Evolutionary conservation across 1,139 yeast genomes (phyloP), one percentile per base, ranked within the genome.

Genomic region (Saccharomyces hybrid): DNA sequence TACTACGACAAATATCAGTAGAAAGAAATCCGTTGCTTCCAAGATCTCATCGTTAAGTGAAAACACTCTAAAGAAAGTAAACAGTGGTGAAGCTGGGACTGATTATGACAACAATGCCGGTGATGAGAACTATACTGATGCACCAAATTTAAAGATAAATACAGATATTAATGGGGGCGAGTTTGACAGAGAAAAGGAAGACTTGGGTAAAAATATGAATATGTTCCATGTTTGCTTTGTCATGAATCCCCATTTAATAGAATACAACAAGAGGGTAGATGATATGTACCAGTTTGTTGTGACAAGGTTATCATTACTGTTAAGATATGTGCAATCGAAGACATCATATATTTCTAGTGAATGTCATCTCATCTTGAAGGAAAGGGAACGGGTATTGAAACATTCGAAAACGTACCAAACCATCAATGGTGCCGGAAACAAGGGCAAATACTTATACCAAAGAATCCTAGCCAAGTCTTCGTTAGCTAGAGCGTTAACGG

Each of bases 161-260:
- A 47, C 34, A 1, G 16, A 28, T 5, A 6, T 50, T 4, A n/a
- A 47, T 44, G 46, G 42, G 6, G 4, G 5, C 25, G 42, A 38
- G 42, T 38, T 38, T 38, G 42, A 38, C 11, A 38, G 44, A 20
- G 50, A 49, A 8, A 50, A 46, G 27, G 62, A 65, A 47, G 65
- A 64, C 50, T 51, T 64, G 30, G 70, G 70, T 52, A 70, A 71
- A 50, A 73, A 79, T 1, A 78, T 91, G 83, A 79, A 83, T 56
- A 84, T 89, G 90, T 95, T 95, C 68, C 95, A 91, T 65, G 76
- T 93, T 34, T 90, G 88, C 5, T 90, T 93, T 71, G 86, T 90
- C 0, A 80, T 91, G 86, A 83, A 88, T 56, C 97, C 99, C 0
- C 95, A 96, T 0, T 80, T 86, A 8, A 82, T 85, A 3, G 97